A percentile compares a stretch with the other conserved stretches of the same genome.
Evolutionary conservation across 2,329 filamentous ascomycete species (phyloP).

Genomic region (Nannizziopsis arthrosporioides): DNA sequence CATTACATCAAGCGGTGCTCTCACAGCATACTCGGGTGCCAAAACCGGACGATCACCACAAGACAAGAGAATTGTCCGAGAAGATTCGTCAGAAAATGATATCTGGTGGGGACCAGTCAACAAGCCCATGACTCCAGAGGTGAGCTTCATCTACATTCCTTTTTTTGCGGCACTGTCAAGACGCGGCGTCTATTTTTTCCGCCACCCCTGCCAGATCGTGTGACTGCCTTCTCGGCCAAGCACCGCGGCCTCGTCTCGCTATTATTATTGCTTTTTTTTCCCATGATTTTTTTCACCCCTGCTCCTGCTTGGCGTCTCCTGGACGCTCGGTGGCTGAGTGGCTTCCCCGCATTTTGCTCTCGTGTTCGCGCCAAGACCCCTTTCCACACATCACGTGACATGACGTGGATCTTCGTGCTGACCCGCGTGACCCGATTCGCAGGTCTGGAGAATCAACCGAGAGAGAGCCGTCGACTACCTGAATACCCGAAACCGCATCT

Average conservation of each 20-base stretch:
- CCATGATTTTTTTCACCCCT: background rate
- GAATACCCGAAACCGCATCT: slow-evolving; percentile 97
- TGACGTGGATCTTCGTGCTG: slow-evolving; percentile 20
- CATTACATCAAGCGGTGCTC: slow-evolving; percentile 87
- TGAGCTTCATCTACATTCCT: slow-evolving; percentile 43
- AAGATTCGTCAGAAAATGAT: slow-evolving; percentile 75
- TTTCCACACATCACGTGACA: slow-evolving; percentile 14
- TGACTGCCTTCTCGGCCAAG: slow-evolving; percentile 3
- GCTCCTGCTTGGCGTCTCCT: slow-evolving; percentile 8
- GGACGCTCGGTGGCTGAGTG: background rate
- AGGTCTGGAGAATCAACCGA: slow-evolving; percentile 99
- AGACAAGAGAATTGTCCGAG: slow-evolving; percentile 96
- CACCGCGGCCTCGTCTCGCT: background rate
- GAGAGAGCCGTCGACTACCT: slow-evolving; percentile 98
- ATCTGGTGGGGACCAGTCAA: slow-evolving; percentile 99
- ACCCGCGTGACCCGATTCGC: slow-evolving; percentile 22
- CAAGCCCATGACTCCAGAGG: slow-evolving; percentile 95
- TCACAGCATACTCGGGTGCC: slow-evolving; percentile 94
- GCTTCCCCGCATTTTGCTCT: slow-evolving; percentile 10
- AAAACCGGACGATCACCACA: slow-evolving; percentile 95
- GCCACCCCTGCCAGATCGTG: background rate
- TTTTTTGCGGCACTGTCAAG: background rate
- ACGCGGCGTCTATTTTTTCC: background rate
- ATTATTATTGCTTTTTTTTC: background rate
- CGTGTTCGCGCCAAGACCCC: slow-evolving; percentile 1